Evolutionary conservation across 129 eudicot species (phyloP).

Genomic region (Glebionis coronaria): DNA sequence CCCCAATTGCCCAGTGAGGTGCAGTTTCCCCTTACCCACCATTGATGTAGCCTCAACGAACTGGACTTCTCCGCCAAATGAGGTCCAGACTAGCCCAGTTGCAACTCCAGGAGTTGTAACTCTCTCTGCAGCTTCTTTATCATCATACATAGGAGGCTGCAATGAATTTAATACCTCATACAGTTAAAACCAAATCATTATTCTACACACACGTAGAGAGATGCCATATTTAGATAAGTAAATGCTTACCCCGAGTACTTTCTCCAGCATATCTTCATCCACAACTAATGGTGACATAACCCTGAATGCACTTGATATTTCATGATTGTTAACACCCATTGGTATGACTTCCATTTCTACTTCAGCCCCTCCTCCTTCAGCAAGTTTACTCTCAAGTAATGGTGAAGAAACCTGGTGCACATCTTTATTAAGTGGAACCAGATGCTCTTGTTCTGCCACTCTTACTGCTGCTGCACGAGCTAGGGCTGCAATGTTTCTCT

Average conservation of each 20-base stretch:
- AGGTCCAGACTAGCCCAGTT: constrained; percentile 94
- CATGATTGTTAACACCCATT: constrained; percentile 77
- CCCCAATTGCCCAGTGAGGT: constrained; percentile 96
- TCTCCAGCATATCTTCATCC: constrained; percentile 83
- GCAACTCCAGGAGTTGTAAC: constrained; percentile 88
- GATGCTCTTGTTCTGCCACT: constrained; percentile 84
- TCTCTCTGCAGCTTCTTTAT: constrained; percentile 83
- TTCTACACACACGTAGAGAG: neutral
- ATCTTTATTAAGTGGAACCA: constrained; percentile 70
- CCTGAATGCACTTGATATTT: constrained; percentile 61
- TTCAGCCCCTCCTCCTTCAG: constrained; percentile 71
- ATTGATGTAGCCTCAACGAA: constrained; percentile 88
- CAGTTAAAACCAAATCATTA: neutral
- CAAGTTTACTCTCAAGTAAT: constrained; percentile 71
- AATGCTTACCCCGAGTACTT: constrained; percentile 81
- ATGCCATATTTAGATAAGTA: neutral
- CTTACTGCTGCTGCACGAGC: constrained; percentile 99
- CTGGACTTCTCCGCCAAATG: constrained; percentile 95
- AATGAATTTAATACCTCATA: constrained; percentile 8
- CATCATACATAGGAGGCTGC: constrained; percentile 98
- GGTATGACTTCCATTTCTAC: constrained; percentile 94
- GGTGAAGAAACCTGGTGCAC: constrained; percentile 84
- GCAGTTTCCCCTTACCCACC: constrained; percentile 95
- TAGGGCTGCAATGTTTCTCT: constrained; percentile 84
- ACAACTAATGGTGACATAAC: constrained; percentile 70